Conservation (phyloP, 164 flowering plant species). For the Stephania cephalantha region DNA sequence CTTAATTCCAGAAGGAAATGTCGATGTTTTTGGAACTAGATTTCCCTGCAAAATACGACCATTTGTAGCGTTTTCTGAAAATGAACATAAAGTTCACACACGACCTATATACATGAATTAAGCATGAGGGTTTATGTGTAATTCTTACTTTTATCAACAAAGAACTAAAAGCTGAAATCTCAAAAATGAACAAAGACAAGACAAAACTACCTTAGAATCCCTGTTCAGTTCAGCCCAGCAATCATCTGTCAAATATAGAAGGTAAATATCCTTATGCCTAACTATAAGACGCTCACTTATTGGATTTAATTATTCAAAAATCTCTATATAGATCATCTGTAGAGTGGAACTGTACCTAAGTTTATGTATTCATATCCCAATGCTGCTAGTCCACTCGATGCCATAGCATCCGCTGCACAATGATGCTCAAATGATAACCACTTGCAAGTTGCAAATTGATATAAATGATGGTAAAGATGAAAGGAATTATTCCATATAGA, state of each 20-base stretch:
- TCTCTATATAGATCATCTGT: no score
- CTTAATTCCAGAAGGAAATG: slow-evolving; percentile 65
- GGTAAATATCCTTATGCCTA: neutral
- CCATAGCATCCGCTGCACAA: slow-evolving; percentile 57
- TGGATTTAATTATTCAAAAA: no score
- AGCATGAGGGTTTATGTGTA: neutral
- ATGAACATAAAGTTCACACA: neutral
- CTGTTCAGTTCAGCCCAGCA: slow-evolving; percentile 62
- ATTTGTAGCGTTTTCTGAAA: neutral
- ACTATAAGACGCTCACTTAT: neutral
- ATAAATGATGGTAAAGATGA: neutral
- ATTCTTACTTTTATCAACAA: neutral
- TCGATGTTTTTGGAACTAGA: slow-evolving; percentile 40
- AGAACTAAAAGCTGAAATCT: neutral
- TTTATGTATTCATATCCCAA: slow-evolving; percentile 49
- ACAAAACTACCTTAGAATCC: slow-evolving; percentile 40
- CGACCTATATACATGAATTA: neutral
- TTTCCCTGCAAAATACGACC: slow-evolving; percentile 37
- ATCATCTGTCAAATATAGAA: slow-evolving; percentile 39
- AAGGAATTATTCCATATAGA: neutral
- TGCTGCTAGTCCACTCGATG: slow-evolving; percentile 46
- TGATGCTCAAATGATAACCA: neutral
- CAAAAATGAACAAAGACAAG: neutral
- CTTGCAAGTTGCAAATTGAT: neutral
- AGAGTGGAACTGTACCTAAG: slow-evolving; percentile 32